Percentiles rank a stretch among this genome's conserved stretches.
Evolutionary conservation across 371 early-diverging fungal species (phyloP).

Genomic region (Mucor racemosus): DNA sequence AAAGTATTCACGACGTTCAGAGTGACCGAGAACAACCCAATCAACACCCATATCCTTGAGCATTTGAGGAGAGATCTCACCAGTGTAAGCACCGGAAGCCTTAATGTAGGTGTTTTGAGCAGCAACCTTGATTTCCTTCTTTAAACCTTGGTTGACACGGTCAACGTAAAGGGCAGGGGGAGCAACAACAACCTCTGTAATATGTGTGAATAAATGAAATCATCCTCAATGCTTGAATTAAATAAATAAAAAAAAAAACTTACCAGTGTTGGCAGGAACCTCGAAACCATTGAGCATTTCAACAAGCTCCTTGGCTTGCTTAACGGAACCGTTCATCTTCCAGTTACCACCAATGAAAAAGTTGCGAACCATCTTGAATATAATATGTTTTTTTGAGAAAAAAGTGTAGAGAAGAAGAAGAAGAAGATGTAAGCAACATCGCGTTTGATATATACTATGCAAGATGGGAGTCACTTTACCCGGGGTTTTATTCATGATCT

Average conservation of each 20-base stretch:
- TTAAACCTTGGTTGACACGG: slow-evolving; percentile 75
- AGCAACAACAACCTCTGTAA: slow-evolving; percentile 94
- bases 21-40: slow-evolving; percentile 99
- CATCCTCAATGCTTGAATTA: background rate
- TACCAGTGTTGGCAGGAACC: slow-evolving; percentile 52
- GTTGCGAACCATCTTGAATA: slow-evolving; percentile 61
- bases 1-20: slow-evolving; percentile 97
- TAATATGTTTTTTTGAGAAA: background rate
- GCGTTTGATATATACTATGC: slow-evolving; percentile 12
- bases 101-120: slow-evolving; percentile 96
- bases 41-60: slow-evolving; percentile 94
- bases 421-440: background rate
- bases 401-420: slow-evolving; percentile 14
- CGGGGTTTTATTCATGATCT: slow-evolving; percentile 9
- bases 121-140: slow-evolving; percentile 88
- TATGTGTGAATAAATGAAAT: background rate
- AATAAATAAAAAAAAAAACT: slow-evolving; percentile 6
- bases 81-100: slow-evolving; percentile 97
- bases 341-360: slow-evolving; percentile 87
- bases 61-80: slow-evolving; percentile 96
- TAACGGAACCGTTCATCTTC: slow-evolving; percentile 95
- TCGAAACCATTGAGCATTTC: slow-evolving; percentile 73
- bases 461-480: slow-evolving; percentile 13
- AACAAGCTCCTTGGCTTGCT: slow-evolving; percentile 75
- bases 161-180: slow-evolving; percentile 95